Evolutionary conservation across 306 rosid species (phyloP).

Genomic region (Oemleria cerasiformis): DNA sequence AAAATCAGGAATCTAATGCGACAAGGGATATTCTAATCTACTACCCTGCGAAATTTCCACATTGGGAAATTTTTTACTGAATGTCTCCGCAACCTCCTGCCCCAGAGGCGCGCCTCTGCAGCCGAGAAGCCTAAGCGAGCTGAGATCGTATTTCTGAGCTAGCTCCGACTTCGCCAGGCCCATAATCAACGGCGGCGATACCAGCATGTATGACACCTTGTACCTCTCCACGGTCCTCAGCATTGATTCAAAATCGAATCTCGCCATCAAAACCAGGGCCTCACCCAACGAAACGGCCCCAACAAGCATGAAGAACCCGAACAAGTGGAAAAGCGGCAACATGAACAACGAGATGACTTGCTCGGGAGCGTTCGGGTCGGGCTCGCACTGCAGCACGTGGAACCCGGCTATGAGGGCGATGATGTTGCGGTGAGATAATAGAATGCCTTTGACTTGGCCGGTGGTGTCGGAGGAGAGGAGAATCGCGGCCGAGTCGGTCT

Average conservation of each 20-base stretch:
- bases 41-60: slow-evolving; percentile 56
- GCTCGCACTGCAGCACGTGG: not conserved
- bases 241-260: slow-evolving; percentile 65
- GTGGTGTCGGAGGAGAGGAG: slow-evolving; percentile 88
- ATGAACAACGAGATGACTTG: slow-evolving; percentile 41
- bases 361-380: not conserved
- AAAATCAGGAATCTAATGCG: not conserved
- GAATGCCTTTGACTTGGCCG: slow-evolving; percentile 75
- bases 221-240: slow-evolving; percentile 61
- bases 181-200: slow-evolving; percentile 77
- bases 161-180: slow-evolving; percentile 67
- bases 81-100: slow-evolving; percentile 43
- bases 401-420: slow-evolving; percentile 47
- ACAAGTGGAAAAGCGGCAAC: slow-evolving; percentile 71
- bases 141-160: slow-evolving; percentile 49
- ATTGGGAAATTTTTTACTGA: slow-evolving; percentile 48
- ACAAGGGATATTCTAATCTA: not conserved
- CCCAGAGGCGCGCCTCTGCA: slow-evolving; percentile 87
- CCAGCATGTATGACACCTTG: slow-evolving; percentile 55
- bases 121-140: slow-evolving; percentile 50
- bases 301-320: slow-evolving; percentile 61
- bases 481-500: slow-evolving; percentile 65
- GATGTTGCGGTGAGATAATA: slow-evolving; percentile 58
- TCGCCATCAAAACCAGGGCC: slow-evolving; percentile 63
- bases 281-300: slow-evolving; percentile 48